Evolutionary conservation across 2,329 filamentous ascomycete species (phyloP).

Genomic region (Fusarium sp.): DNA sequence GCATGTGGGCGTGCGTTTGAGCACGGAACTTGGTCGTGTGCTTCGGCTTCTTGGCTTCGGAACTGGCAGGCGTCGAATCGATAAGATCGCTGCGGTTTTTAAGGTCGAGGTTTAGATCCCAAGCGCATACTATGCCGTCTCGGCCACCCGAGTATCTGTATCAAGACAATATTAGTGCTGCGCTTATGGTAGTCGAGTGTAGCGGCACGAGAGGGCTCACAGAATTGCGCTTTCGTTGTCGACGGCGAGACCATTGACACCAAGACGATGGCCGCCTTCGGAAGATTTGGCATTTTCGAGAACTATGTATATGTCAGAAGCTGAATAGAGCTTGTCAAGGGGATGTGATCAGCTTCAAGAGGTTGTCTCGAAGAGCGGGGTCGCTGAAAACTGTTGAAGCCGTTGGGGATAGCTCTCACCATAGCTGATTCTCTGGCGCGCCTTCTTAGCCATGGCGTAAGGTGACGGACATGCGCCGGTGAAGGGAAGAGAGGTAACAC

Average conservation of each 20-base stretch:
- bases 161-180: conserved; percentile 33
- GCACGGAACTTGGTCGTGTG: conserved; percentile 71
- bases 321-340: not conserved
- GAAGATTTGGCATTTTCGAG: conserved; percentile 72
- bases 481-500: conserved; percentile 29
- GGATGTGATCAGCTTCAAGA: not conserved
- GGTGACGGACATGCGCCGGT: conserved; percentile 40
- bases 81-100: conserved; percentile 51
- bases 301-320: conserved; percentile 58
- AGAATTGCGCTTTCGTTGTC: conserved; percentile 87
- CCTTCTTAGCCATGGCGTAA: conserved; percentile 74
- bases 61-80: conserved; percentile 50
- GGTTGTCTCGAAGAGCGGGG: conserved; percentile 6
- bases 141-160: conserved; percentile 92
- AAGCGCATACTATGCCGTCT: conserved; percentile 95
- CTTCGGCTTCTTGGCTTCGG: conserved; percentile 54
- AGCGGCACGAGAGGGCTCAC: conserved; percentile 66
- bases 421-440: conserved; percentile 79
- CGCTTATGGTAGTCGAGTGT: conserved; percentile 17
- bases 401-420: conserved; percentile 60
- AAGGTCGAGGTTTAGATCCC: conserved; percentile 86
- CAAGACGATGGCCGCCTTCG: conserved; percentile 87
- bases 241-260: conserved; percentile 94
- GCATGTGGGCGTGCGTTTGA: conserved; percentile 83
- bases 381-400: not conserved